Percentiles rank a stretch among this genome's conserved stretches.
These are phyloP conservation scores for Russula olivacea DNA, from an alignment of 768 basidiomycete species.

Conservation along the genomic window DNA sequence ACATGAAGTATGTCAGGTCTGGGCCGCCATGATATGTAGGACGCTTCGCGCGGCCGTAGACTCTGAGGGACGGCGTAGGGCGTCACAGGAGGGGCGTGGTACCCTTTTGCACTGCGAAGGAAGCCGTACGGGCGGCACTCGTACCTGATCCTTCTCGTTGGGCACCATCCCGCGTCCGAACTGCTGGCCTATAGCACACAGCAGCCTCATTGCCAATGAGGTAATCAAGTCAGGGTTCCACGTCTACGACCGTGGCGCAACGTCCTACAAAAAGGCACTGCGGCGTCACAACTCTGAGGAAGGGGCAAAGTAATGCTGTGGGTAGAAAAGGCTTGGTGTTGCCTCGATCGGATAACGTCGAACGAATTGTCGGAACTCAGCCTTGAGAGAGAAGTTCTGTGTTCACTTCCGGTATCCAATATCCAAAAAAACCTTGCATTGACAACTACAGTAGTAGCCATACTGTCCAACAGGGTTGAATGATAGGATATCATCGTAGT, in stretches of 20 bases:
- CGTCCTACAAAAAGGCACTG: slow-evolving; percentile 27
- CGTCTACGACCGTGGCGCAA: slow-evolving; percentile 43
- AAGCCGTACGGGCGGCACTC: slow-evolving; percentile 44
- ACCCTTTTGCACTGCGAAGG: slow-evolving; percentile 52
- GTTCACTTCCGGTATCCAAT: neutral
- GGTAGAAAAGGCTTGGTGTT: neutral
- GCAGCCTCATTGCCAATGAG: slow-evolving; percentile 51
- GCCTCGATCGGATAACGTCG: neutral
- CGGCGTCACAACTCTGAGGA: neutral
- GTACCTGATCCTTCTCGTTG: slow-evolving; percentile 55
- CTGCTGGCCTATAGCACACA: slow-evolving; percentile 25
- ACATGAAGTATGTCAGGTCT: slow-evolving; percentile 54
- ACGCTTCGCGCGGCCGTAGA: neutral
- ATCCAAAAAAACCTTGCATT: neutral
- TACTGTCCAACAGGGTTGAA: neutral
- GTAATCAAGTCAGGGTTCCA: slow-evolving; percentile 45
- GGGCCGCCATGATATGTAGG: slow-evolving; percentile 51
- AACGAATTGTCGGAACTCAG: neutral
- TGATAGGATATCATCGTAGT: neutral
- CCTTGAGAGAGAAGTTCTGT: neutral
- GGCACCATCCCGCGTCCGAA: slow-evolving; percentile 29
- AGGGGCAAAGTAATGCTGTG: neutral
- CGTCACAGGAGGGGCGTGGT: slow-evolving; percentile 66
- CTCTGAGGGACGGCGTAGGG: slow-evolving; percentile 33
- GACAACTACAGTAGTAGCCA: neutral